phyloP scores from a whole-genome alignment of 176 grass and related monocot genomes.

The Aegilops longissima region DNA sequence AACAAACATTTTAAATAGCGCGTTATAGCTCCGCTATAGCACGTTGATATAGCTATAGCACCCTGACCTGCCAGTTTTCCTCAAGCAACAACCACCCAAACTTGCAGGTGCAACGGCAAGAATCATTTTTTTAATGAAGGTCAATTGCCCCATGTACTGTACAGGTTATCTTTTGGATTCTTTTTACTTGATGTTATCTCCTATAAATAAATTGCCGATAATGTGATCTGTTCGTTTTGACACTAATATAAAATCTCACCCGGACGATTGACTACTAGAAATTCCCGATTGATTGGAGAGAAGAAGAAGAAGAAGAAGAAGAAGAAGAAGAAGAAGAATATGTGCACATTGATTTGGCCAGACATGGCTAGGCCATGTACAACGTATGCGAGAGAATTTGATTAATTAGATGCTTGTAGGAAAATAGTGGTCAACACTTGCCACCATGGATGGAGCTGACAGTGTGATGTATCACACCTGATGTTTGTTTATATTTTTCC shows the following conservation, averaged over 20 bases:
- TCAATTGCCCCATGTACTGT: background rate
- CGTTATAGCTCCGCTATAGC: no score
- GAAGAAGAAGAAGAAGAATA: background rate
- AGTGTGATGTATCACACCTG: no score
- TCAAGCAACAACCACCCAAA: background rate
- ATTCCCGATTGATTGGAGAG: background rate
- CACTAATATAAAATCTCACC: background rate
- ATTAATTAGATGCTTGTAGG: background rate
- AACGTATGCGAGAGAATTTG: background rate
- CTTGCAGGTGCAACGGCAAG: background rate
- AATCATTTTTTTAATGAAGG: background rate
- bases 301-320: background rate
- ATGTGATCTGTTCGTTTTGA: background rate
- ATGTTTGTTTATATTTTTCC: no score
- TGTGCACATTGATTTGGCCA: background rate
- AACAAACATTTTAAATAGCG: no score
- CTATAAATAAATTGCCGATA: background rate
- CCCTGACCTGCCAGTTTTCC: background rate
- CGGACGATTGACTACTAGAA: background rate
- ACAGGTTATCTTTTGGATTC: background rate
- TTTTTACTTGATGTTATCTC: background rate
- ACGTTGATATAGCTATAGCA: background rate
- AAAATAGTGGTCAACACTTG: background rate
- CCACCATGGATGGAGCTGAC: background rate
- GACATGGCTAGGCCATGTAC: background rate